Base-by-base conservation (phyloP, 768 basidiomycete genomes). In the Strobilomyces dryophilus region DNA sequence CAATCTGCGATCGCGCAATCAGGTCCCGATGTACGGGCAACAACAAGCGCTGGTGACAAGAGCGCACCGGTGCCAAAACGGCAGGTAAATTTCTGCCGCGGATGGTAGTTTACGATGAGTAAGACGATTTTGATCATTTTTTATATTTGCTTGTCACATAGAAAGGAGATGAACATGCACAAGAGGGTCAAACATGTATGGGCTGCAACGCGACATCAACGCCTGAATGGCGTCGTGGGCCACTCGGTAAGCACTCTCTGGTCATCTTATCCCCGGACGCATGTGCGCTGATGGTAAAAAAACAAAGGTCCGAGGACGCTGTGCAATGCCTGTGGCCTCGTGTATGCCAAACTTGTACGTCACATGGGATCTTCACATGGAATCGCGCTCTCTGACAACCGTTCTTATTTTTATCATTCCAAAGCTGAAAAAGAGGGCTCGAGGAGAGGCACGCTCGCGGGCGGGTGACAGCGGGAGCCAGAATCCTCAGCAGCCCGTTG, bases 161-260 rank as follows among this genome's bases (percentile, higher is more conserved):
- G 71, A 74, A 64, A 55, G 59, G 64, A 21, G 80, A 80, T 12
- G 75, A 73, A 47, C 72, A 72, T 49, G 71, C 69, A 52, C 73
- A 74, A 55, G 85, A 86, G 51, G 80, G 81, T 15, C 89, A 91
- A 66, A 86, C 79, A 24, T 92, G 89, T 70, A 75, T 89, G 31
- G 90, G 89, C 31, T 92, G 89, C 71, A 79, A 73, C 61, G 89
- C 89, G 56, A 92, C 90, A 15, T 85, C 88, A 51, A 92, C 89
- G 57, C 89, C 89, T 7, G 89, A 92, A 74, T 92, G 90, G 89
- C 76, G 89, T 50, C 74, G 90, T 56, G 89, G 89, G 1, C 89
- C 89, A 14, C 69, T 92, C 73, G 89, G 89, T 90, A 65, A 67
- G 75, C 71, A 41, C 34, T 20, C 34, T 20, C n/a, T 52, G 48